phyloP scores from a whole-genome alignment of 2,329 filamentous ascomycete genomes.

The Basipetospora chlamydospora region DNA sequence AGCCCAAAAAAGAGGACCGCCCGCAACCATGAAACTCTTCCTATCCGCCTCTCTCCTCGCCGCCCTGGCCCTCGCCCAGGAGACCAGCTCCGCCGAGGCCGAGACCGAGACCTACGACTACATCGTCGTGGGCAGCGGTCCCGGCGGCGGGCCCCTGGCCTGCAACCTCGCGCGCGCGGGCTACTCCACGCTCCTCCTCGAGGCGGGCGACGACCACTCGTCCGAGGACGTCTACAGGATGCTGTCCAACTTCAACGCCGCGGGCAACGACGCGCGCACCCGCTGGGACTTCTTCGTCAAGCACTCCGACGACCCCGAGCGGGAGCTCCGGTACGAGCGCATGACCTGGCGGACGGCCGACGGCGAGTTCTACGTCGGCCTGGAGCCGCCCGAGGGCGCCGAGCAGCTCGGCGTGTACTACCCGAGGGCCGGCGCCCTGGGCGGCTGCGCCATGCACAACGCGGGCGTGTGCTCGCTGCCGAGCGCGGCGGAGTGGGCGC shows the following conservation, averaged over 20 bases:
- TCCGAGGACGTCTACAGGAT: conserved; percentile 26
- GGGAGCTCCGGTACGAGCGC: conserved; percentile 38
- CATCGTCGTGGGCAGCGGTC: conserved; percentile 46
- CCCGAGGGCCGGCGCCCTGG: conserved; percentile 21
- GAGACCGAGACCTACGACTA: conserved; percentile 29
- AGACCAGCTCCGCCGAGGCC: neutral
- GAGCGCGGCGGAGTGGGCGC: conserved; percentile 20
- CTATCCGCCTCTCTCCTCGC: conserved; percentile 1
- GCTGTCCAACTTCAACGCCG: conserved; percentile 31
- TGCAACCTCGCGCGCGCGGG: conserved; percentile 43
- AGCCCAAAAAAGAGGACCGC: too few relatives aligned
- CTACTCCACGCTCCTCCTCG: conserved; percentile 43
- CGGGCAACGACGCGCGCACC: conserved; percentile 34
- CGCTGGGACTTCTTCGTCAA: conserved; percentile 47
- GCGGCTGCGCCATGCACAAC: conserved; percentile 20
- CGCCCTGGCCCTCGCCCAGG: neutral
- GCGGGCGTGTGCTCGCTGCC: conserved; percentile 17
- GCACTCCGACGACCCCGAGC: conserved; percentile 35
- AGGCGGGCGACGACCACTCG: conserved; percentile 46
- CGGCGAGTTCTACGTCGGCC: conserved; percentile 17
- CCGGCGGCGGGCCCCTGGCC: conserved; percentile 44
- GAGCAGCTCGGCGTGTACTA: conserved; percentile 24
- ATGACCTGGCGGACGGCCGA: conserved; percentile 21
- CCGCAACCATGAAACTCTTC: neutral
- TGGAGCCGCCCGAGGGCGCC: conserved; percentile 14